A percentile compares a stretch with the other conserved stretches of the same genome.
Evolutionary conservation across 768 basidiomycete species (phyloP).

Genomic region (Hericium coralloides): DNA sequence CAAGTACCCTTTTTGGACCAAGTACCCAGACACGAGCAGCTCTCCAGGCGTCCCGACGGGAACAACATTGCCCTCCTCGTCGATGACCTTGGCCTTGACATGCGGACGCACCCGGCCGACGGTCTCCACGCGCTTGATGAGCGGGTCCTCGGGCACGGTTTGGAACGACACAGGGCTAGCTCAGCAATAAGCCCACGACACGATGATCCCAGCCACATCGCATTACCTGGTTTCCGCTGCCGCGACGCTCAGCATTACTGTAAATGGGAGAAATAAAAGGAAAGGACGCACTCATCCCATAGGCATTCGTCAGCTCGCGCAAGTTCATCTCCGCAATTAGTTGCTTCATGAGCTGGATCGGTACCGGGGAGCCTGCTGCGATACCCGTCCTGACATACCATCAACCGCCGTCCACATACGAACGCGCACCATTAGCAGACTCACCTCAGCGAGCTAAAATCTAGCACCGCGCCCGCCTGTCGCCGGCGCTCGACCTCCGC

Average conservation of each 20-base stretch:
- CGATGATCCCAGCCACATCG: no score
- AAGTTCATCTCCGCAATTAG: conserved; percentile 63
- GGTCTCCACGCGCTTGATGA: conserved; percentile 72
- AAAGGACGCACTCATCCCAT: conserved; percentile 71
- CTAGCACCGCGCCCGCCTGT: conserved; percentile 33
- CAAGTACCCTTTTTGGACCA: conserved; percentile 66
- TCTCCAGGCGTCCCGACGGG: conserved; percentile 73
- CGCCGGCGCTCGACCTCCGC: conserved; percentile 53
- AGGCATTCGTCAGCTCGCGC: conserved; percentile 64
- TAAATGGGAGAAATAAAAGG: neutral
- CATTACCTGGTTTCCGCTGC: conserved; percentile 63
- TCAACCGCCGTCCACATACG: neutral
- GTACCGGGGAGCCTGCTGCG: conserved; percentile 71
- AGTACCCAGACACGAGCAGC: conserved; percentile 64
- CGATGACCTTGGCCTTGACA: conserved; percentile 65
- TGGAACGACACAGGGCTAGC: conserved; percentile 78
- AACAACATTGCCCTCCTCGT: conserved; percentile 48
- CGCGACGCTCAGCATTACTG: neutral
- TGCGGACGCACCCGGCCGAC: conserved; percentile 74
- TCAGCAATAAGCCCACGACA: neutral
- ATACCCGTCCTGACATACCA: conserved; percentile 57
- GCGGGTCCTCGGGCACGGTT: conserved; percentile 56
- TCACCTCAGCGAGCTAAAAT: conserved; percentile 49
- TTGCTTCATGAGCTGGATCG: conserved; percentile 70
- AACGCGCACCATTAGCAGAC: conserved; percentile 2